A percentile compares a stretch with the other conserved stretches of the same genome.
These are phyloP conservation scores for Sordariomycetes sp. DNA, from an alignment of 2,329 filamentous ascomycete genomes.

Conservation along the genomic window DNA sequence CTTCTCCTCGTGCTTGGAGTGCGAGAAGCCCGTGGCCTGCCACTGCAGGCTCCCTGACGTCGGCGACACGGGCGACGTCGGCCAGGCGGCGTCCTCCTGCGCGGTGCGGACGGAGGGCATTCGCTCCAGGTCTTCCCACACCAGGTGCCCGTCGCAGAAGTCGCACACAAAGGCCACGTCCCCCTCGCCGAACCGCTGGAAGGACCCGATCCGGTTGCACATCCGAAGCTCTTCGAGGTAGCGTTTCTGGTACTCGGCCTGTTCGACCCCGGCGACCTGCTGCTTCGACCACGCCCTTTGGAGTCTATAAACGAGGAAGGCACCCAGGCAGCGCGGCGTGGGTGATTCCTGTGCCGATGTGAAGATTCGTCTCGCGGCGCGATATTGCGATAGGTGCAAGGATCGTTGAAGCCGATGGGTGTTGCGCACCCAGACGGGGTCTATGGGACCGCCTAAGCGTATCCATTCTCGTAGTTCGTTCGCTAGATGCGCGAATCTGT, in stretches of 20 bases:
- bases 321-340: slow-evolving; percentile 43
- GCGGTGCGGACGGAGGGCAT: slow-evolving; percentile 38
- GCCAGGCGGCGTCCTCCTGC: slow-evolving; percentile 14
- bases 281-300: slow-evolving; percentile 27
- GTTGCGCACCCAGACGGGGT: slow-evolving; percentile 45
- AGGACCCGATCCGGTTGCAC: slow-evolving; percentile 44
- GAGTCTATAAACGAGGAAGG: slow-evolving; percentile 42
- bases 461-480: slow-evolving; percentile 46
- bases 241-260: slow-evolving; percentile 24
- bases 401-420: slow-evolving; percentile 38
- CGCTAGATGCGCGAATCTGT: slow-evolving; percentile 36
- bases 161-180: slow-evolving; percentile 52
- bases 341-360: slow-evolving; percentile 38
- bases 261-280: slow-evolving; percentile 8
- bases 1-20: slow-evolving; percentile 34
- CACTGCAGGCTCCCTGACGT: slow-evolving; percentile 22
- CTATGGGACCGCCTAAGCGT: slow-evolving; percentile 43
- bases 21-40: slow-evolving; percentile 38
- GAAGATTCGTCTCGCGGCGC: slow-evolving; percentile 47
- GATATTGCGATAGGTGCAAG: slow-evolving; percentile 49
- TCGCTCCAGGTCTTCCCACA: slow-evolving; percentile 46
- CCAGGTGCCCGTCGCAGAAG: slow-evolving; percentile 50
- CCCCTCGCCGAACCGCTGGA: slow-evolving; percentile 43
- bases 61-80: slow-evolving; percentile 10
- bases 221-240: slow-evolving; percentile 38